phyloP scores from a whole-genome alignment of 345 rosid genomes.

The Mangifera indica region DNA sequence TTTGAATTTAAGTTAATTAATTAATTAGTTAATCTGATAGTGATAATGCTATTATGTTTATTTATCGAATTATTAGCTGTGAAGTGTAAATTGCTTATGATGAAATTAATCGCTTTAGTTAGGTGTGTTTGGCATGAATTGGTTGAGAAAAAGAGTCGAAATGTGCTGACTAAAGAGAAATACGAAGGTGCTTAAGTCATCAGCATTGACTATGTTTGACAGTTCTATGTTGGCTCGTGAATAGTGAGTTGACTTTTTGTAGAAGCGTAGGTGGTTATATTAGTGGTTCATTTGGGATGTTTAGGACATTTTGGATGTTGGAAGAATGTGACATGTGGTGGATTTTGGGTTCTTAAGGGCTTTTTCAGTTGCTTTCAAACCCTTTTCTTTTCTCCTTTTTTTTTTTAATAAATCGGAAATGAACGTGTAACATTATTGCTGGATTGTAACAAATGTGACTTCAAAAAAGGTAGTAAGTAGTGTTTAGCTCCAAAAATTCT shows the following conservation, averaged over 20 bases:
- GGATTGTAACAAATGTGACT: background rate
- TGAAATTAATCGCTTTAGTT: background rate
- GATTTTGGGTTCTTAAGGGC: background rate
- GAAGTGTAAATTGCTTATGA: background rate
- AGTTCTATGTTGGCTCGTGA: background rate
- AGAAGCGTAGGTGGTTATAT: background rate
- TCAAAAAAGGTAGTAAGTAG: too few relatives aligned
- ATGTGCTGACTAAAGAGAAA: background rate
- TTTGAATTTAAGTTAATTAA: too few relatives aligned
- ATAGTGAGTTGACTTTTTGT: background rate
- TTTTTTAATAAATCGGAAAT: background rate
- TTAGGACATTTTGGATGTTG: background rate
- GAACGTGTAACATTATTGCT: background rate
- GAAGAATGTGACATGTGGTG: background rate
- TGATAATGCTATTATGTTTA: background rate
- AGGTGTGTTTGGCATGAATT: background rate
- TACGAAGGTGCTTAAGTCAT: background rate
- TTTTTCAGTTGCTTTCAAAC: background rate
- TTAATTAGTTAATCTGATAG: background rate
- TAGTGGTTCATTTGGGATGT: background rate
- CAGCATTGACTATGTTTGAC: background rate
- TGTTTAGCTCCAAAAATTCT: background rate
- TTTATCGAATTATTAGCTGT: background rate
- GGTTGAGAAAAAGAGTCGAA: background rate
- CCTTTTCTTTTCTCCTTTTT: too few relatives aligned